A percentile compares a stretch with the other conserved stretches of the same genome.
Evolutionary conservation across 371 early-diverging fungal genomes (phyloP).

Genomic region (Dichotomocladium elegans): DNA sequence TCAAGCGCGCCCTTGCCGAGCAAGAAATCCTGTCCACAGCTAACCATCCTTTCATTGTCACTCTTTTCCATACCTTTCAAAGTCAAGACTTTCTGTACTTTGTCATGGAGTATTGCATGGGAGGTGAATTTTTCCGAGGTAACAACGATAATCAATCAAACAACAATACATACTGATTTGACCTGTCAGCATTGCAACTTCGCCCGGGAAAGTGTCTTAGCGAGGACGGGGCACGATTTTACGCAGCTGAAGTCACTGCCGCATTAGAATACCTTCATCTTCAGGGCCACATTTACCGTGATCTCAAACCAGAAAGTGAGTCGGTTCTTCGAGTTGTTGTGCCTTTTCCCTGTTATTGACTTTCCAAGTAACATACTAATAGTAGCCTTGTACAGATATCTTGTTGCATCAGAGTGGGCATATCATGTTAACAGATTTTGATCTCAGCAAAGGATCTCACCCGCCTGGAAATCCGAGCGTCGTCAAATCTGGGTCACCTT

Average conservation of each 20-base stretch:
- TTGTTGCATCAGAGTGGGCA: slow-evolving; percentile 93
- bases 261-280: slow-evolving; percentile 95
- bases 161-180: not conserved
- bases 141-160: slow-evolving; percentile 5
- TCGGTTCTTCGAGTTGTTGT: not conserved
- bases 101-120: slow-evolving; percentile 98
- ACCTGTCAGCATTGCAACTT: slow-evolving; percentile 67
- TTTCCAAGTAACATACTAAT: too few relatives aligned
- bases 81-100: slow-evolving; percentile 92
- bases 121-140: slow-evolving; percentile 97
- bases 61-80: slow-evolving; percentile 95
- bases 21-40: slow-evolving; percentile 91
- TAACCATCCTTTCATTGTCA: slow-evolving; percentile 97
- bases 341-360: not conserved
- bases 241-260: slow-evolving; percentile 95
- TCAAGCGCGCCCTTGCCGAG: slow-evolving; percentile 93
- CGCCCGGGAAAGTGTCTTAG: slow-evolving; percentile 80
- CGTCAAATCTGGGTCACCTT: slow-evolving; percentile 59
- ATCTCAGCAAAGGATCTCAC: slow-evolving; percentile 86
- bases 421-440: slow-evolving; percentile 97
- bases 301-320: slow-evolving; percentile 98
- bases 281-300: slow-evolving; percentile 96
- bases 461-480: slow-evolving; percentile 76
- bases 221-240: slow-evolving; percentile 92
- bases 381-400: slow-evolving; percentile 63